Evolutionary conservation across 306 rosid species (phyloP), one percentile per base, ranked within the genome.

Genomic region (Comarum palustre): DNA sequence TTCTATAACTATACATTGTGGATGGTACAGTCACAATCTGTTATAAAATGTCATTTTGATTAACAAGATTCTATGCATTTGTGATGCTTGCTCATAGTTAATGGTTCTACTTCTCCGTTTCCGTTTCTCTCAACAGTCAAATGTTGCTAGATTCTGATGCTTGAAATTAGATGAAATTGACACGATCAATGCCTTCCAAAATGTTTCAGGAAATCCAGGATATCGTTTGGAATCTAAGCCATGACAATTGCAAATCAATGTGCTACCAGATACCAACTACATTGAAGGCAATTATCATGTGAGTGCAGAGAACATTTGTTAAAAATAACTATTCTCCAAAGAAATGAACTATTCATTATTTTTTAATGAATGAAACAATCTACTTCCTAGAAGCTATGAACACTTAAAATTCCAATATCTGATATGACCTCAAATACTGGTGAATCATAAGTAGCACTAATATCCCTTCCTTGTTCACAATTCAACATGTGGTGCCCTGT

Each of bases 341-440:
- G 46, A 63, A 73, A 29, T 1, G 25, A 22, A 14, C 1, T 63
- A 11, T 32, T 20, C 59, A 8, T 69, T 27, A 6, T 10, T 38
- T 32, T 27, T 31, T 19, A 16, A 58, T 48, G 63, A 72, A 51
- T 59, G 25, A 51, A 58, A 19, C 66, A 75, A 51, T 65, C 68
- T 48, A 60, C 34, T 22, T 70, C n/a, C 73, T 52, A 80, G 32
- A 41, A 57, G 34, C 72, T 70, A 45, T 63, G 88, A 86, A 46
- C 70, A 89, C 87, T 77, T 27, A 83, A 69, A 76, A 82, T 48
- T 15, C 76, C 85, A 20, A 79, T 72, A 29, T 81, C 84, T 64
- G 93, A 73, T 72, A 84, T 82, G 72, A 86, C 80, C 50, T 89
- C 90, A 79, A 89, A 94, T 45, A 89, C 76, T 0, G 96, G 97